These are phyloP conservation scores for Cladophialophora chaetospira DNA, from an alignment of 2,329 filamentous ascomycete species.

Conservation along the genomic window DNA sequence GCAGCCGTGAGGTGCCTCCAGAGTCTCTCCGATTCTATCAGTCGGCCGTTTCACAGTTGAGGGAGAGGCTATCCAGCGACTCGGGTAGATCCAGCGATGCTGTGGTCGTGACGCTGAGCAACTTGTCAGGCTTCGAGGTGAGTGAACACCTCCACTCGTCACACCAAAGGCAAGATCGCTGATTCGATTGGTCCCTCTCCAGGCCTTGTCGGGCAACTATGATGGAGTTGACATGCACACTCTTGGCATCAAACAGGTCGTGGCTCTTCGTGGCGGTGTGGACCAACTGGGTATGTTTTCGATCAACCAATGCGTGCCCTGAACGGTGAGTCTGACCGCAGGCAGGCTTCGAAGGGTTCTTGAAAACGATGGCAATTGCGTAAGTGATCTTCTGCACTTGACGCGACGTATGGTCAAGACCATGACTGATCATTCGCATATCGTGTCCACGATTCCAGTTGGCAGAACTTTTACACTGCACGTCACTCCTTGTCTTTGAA, in stretches of 20 bases:
- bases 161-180: not conserved
- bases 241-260: conserved; percentile 19
- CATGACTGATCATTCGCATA: conserved; percentile 14
- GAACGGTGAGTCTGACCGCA: not conserved
- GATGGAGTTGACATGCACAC: conserved; percentile 24
- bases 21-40: conserved; percentile 21
- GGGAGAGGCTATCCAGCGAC: conserved; percentile 17
- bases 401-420: conserved; percentile 7
- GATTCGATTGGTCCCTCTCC: not conserved
- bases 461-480: conserved; percentile 20
- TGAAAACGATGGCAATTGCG: conserved; percentile 17
- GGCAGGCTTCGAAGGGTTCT: conserved; percentile 22
- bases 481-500: conserved; percentile 10
- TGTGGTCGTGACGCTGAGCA: conserved; percentile 17
- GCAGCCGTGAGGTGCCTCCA: conserved; percentile 11
- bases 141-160: not conserved
- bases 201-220: conserved; percentile 22
- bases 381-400: conserved; percentile 11
- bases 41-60: conserved; percentile 11
- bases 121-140: conserved; percentile 20
- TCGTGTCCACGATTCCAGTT: conserved; percentile 5
- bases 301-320: not conserved
- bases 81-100: conserved; percentile 16
- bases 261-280: conserved; percentile 12
- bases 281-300: conserved; percentile 12